phyloP scores from a whole-genome alignment of 2,329 filamentous ascomycete species.

The Ascochyta rabiei region DNA sequence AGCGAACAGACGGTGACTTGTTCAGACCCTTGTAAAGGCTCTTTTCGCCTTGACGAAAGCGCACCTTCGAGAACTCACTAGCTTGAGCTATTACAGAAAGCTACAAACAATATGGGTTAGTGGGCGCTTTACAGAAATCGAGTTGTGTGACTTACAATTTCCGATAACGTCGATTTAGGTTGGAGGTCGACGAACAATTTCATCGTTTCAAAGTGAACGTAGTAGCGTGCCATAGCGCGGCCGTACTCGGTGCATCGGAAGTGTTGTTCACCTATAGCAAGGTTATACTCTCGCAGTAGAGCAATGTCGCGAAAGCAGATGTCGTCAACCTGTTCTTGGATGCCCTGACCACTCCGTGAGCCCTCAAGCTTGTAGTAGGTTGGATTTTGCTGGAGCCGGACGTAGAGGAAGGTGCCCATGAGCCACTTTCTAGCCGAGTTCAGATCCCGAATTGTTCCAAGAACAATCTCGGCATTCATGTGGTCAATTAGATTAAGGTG shows the following conservation, averaged over 20 bases:
- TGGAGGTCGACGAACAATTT: conserved; percentile 68
- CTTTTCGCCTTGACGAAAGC: conserved; percentile 74
- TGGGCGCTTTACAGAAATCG: not conserved
- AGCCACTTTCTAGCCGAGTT: conserved; percentile 76
- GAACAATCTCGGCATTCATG: conserved; percentile 80
- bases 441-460: conserved; percentile 72
- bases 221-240: conserved; percentile 82
- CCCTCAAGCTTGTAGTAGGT: conserved; percentile 70
- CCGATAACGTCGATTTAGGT: conserved; percentile 64
- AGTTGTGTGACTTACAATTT: conserved; percentile 64
- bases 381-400: conserved; percentile 74
- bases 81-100: conserved; percentile 71
- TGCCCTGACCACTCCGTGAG: conserved; percentile 54
- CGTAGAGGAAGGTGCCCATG: conserved; percentile 75
- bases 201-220: conserved; percentile 82
- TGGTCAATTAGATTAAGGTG: conserved; percentile 83
- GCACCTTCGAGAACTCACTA: conserved; percentile 73
- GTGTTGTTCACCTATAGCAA: conserved; percentile 58
- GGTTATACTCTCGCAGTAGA: conserved; percentile 64
- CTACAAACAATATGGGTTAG: conserved; percentile 50
- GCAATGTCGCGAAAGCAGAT: conserved; percentile 74
- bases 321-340: conserved; percentile 69
- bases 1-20: conserved; percentile 69
- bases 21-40: conserved; percentile 74
- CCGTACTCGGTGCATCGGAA: conserved; percentile 74